Conservation (phyloP, 306 rosid species). For the Prinsepia uniflora region DNA sequence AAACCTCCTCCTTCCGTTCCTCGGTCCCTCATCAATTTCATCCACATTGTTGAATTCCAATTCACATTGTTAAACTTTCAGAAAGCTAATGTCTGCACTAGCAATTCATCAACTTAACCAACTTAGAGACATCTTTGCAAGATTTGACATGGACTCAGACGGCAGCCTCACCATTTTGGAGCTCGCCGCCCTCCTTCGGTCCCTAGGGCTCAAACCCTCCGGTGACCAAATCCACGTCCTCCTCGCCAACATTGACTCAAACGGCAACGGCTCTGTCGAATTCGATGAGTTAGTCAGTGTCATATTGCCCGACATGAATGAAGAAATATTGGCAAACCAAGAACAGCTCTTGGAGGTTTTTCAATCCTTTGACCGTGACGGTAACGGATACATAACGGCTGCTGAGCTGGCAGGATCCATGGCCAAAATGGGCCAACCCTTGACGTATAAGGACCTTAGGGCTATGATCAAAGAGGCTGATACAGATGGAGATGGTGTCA, state of each 20-base stretch:
- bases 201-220: slow-evolving; percentile 65
- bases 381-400: slow-evolving; percentile 66
- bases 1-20: background rate
- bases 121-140: slow-evolving; percentile 46
- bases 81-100: slow-evolving; percentile 37
- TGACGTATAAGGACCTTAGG: slow-evolving; percentile 65
- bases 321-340: slow-evolving; percentile 44
- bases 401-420: slow-evolving; percentile 74
- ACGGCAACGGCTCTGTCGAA: slow-evolving; percentile 69
- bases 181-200: slow-evolving; percentile 75
- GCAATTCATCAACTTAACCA: slow-evolving; percentile 48
- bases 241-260: slow-evolving; percentile 58
- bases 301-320: slow-evolving; percentile 56
- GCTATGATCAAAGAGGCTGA: slow-evolving; percentile 86
- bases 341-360: slow-evolving; percentile 60
- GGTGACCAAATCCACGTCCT: slow-evolving; percentile 63
- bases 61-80: background rate
- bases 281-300: slow-evolving; percentile 68
- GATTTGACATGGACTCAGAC: slow-evolving; percentile 83
- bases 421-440: slow-evolving; percentile 88
- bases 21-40: background rate
- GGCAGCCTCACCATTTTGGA: slow-evolving; percentile 81
- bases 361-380: slow-evolving; percentile 70
- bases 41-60: too few species aligned
- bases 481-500: slow-evolving; percentile 70